These are phyloP conservation scores for Paralagenidium karlingii DNA, from an alignment of 352 stramenopile genomes.

Conservation along the genomic window DNA sequence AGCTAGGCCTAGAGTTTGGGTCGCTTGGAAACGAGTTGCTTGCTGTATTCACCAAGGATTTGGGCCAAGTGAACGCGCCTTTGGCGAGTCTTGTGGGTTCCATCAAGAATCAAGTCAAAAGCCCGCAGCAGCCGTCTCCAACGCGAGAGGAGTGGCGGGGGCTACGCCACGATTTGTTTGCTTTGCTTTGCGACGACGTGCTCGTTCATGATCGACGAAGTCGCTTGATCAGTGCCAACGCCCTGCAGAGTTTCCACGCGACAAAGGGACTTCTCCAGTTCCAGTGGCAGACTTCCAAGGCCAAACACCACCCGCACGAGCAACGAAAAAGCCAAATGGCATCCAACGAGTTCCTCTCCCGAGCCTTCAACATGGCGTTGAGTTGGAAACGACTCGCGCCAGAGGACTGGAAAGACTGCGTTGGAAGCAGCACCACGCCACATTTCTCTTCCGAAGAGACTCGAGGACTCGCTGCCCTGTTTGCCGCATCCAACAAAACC, in stretches of 20 bases:
- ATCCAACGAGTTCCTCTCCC: too few relatives aligned
- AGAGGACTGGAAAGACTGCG: constrained; percentile 51
- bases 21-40: constrained; percentile 8
- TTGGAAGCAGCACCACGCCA: constrained; percentile 22
- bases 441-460: constrained; percentile 40
- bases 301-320: not conserved
- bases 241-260: constrained; percentile 24
- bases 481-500: not conserved
- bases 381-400: constrained; percentile 55
- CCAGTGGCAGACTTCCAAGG: not conserved
- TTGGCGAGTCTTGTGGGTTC: constrained; percentile 23
- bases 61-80: constrained; percentile 32
- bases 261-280: not conserved
- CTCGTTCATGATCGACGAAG: constrained; percentile 49
- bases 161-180: constrained; percentile 37
- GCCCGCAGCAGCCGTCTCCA: too few relatives aligned
- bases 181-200: constrained; percentile 49
- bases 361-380: constrained; percentile 5
- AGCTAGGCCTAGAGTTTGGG: constrained; percentile 20
- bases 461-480: constrained; percentile 5
- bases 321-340: not conserved
- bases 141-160: constrained; percentile 7
- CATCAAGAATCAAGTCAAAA: not conserved
- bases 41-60: constrained; percentile 31
- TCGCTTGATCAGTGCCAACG: constrained; percentile 24